Evolutionary conservation across 139 green algal species (phyloP), one percentile per base, ranked within the genome.

Genomic region (Haematococcus lacustris): DNA sequence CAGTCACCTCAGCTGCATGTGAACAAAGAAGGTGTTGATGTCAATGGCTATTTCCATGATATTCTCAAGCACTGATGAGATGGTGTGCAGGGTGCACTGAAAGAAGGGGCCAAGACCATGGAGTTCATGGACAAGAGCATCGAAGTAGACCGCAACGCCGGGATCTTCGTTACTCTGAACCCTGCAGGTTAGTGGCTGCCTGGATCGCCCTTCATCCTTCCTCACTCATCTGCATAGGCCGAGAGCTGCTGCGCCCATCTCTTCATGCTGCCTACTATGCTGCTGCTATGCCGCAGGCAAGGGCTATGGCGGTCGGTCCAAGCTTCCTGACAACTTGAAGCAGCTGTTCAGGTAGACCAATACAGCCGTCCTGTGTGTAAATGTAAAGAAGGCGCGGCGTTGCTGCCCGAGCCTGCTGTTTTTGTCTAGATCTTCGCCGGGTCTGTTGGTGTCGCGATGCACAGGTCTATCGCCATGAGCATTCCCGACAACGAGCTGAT

Each of bases 151-250:
- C 71, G 69, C 26, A 87, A 88, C 37, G 89, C 87, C 17, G 89
- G 85, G 38, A 88, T 96, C 43, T 96, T 96, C 73, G 91, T 97
- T 32, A 97, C 91, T 3, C 76, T 97, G 33, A 96, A 96, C 85
- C 91, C 91, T 3, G 88, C 87, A 4, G 88, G 88, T 51, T 89
- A 90, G 71, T n/a, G n/a, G n/a, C n/a, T n/a, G n/a, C n/a, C n/a
- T n/a, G n/a, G n/a, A n/a, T n/a, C n/a, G n/a, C n/a, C n/a, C n/a
- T n/a, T n/a, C n/a, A n/a, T n/a, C n/a, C n/a, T n/a, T n/a, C n/a
- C n/a, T n/a, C n/a, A n/a, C n/a, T n/a, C n/a, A n/a, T n/a, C n/a
- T n/a, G n/a, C n/a, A n/a, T n/a, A n/a, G n/a, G n/a, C n/a, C n/a
- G n/a, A n/a, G n/a, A n/a, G n/a, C n/a, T n/a, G n/a, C n/a, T n/a